phyloP scores from a whole-genome alignment of 208 protist genomes.

The Trypanosoma scelopori region DNA sequence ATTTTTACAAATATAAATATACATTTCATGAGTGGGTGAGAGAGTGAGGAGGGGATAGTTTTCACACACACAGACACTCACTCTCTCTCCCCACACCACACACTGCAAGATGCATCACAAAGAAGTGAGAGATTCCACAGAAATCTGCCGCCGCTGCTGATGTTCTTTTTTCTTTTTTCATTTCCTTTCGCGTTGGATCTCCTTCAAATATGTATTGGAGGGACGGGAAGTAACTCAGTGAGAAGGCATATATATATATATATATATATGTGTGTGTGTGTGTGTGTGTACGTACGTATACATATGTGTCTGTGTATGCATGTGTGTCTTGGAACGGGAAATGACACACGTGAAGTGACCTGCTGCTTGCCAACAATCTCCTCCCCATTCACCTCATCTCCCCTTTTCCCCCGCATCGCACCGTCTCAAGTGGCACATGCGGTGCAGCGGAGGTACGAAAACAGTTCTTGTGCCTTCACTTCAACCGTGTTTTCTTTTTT shows the following conservation, averaged over 20 bases:
- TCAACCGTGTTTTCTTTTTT: too few species aligned
- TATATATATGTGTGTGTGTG: neutral
- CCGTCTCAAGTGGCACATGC: too few species aligned
- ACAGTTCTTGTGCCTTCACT: too few species aligned
- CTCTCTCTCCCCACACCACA: neutral
- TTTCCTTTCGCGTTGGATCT: neutral
- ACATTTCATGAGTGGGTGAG: conserved; percentile 15
- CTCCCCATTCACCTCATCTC: neutral
- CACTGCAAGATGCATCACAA: too few species aligned
- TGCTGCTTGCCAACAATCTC: too few species aligned
- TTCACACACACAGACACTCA: too few species aligned
- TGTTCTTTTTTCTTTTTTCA: conserved; percentile 1
- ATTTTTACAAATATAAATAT: too few species aligned
- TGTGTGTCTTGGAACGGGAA: neutral
- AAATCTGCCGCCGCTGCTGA: neutral
- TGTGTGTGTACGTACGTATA: neutral
- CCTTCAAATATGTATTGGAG: neutral
- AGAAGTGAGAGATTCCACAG: neutral
- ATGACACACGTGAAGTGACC: too few species aligned
- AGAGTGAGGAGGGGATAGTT: too few species aligned
- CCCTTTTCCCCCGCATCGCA: neutral
- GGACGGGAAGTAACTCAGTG: neutral
- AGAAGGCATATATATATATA: neutral
- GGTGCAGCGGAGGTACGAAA: too few species aligned
- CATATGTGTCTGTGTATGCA: neutral